Base-by-base conservation (phyloP, 2,329 filamentous ascomycete genomes). In the Chaetomium strumarium region DNA sequence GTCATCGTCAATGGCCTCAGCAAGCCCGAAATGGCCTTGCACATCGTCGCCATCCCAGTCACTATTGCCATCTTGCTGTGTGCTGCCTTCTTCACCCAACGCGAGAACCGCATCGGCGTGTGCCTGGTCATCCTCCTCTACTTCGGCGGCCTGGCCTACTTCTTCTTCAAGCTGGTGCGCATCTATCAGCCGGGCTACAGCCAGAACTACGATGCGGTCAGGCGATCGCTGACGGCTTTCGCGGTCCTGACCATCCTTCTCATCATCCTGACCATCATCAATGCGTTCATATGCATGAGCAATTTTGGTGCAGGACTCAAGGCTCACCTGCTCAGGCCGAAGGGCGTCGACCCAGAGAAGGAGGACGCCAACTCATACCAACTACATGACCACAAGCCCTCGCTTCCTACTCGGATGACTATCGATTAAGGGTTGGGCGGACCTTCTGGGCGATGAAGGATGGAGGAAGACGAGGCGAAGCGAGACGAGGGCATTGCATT, bases 81-180 rank as follows among this genome's bases (percentile, higher is more conserved):
- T 61, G 92, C 92, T 31, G 91, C 88, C 46, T 90, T 79, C 70
- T 95, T 89, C 71, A 91, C 90, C 14, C 85, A 88, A 44, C 83
- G 83, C 60, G 93, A 99, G 70, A 91, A 84, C 66, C 85, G 84
- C 61, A 54, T 77, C 11, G 91, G 92, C 67, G 95, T 95, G 83
- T 72, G 84, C 49, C 64, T 75, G 60, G 83, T 90, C 65, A 92
- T 97, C 63, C 73, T 91, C 48, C 79, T 96, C 52, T 96, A 95
- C 72, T 84, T 96, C 59, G 90, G 86, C 57, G 92, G 85, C 37
- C 80, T 97, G 59, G 89, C 85, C 52, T 99, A 97, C 75, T 99
- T 99, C 76, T 80, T 96, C 67, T 99, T 96, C 81, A 99, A 99
- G 78, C 83, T 99, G 50, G 86, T 93, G 55, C 88, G 93, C 67